Evolutionary conservation across 2,329 filamentous ascomycete species (phyloP), one percentile per base, ranked within the genome.

Genomic region (Colletotrichum cuscutae): DNA sequence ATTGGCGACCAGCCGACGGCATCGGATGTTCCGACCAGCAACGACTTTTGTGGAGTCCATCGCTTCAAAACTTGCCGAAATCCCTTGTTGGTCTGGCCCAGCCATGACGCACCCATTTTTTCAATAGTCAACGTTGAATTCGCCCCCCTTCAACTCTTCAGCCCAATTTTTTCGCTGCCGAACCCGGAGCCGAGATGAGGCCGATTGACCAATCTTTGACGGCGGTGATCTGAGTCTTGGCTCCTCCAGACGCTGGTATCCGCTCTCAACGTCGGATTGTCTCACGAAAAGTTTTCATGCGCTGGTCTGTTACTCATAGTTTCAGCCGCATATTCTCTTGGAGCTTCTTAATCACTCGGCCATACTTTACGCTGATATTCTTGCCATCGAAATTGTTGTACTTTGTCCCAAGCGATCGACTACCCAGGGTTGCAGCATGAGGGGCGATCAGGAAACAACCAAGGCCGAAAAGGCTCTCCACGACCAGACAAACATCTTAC

Each of bases 401-500:
- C 15, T 12, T 15, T 19, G 22, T 37, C 42, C 12, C 24, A 26
- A 46, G 1, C 5, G 42, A 63, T 24, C 11, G 53, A 13, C 59
- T 42, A 11, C 9, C 42, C 32, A 63, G 24, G 24, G 32, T 46
- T 59, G 42, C 62, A 68, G 5, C 30, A 72, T 72, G 70, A 61
- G 54, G 30, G 53, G 53, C 54, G 70, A 72, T 15, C 56, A 58
- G 15, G 53, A 58, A 15, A 64, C 26, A 12, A 65, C 71, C 49
- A 61, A 60, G 46, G 85, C 85, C 57, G 86, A 88, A 74, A 83
- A 81, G 75, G 81, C 82, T 13, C 80, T 88, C 53, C 85, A 87
- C 77, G 87, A 90, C 76, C 89, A 91, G 77, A 89, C 86, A 9
- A 89, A 91, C 71, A 84, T 90, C 22, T 82, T 91, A 2, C 88